Conservation (phyloP, 169 alveolate species). For the Cryptosporidium sp. region DNA sequence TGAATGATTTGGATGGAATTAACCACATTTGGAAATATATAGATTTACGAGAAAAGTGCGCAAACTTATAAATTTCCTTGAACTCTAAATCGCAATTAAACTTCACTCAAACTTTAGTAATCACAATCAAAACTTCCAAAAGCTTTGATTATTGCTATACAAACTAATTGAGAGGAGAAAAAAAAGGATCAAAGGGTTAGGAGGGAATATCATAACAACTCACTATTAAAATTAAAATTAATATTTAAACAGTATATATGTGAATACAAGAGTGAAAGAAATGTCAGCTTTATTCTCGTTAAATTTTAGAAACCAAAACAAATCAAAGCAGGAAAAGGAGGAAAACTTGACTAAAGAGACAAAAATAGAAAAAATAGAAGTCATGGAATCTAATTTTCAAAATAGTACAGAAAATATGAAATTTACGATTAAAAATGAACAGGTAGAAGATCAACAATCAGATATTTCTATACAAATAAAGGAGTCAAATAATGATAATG, state of each 20-base stretch:
- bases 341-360: slow-evolving; percentile 1
- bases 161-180: background rate
- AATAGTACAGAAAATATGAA: background rate
- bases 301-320: slow-evolving; percentile 44
- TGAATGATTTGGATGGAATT: background rate
- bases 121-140: background rate
- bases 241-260: background rate
- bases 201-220: background rate
- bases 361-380: background rate
- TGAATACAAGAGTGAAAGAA: background rate
- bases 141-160: background rate
- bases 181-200: background rate
- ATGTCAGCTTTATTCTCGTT: slow-evolving; percentile 44
- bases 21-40: slow-evolving; percentile 1
- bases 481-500: background rate
- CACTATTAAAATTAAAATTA: background rate
- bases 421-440: background rate
- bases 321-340: slow-evolving; percentile 20
- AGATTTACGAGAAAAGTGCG: slow-evolving; percentile 2
- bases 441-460: background rate
- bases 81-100: background rate
- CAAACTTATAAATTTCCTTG: background rate
- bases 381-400: slow-evolving; percentile 18
- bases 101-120: background rate
- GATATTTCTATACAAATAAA: background rate